These are phyloP conservation scores for Spizellomyces sp. DNA, from an alignment of 192 early-diverging fungal species.

Conservation along the genomic window DNA sequence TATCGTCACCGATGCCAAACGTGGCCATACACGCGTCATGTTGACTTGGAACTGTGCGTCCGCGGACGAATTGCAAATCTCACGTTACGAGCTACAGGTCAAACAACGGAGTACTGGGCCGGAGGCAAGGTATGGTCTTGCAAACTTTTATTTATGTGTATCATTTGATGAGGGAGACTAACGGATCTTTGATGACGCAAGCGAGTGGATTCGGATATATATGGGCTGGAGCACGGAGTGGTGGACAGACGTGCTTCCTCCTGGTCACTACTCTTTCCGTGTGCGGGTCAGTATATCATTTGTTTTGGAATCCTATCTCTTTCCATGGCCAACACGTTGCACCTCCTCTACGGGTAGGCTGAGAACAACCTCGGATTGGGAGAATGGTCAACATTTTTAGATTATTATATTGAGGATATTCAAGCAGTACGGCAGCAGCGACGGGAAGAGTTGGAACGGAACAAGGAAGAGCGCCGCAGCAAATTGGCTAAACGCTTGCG, in stretches of 20 bases:
- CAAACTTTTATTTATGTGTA: not conserved
- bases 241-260: conserved; percentile 25
- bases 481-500: conserved; percentile 12
- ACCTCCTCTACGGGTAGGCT: not conserved
- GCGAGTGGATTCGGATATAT: conserved; percentile 25
- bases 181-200: not conserved
- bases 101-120: conserved; percentile 16
- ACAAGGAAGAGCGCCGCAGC: conserved; percentile 23
- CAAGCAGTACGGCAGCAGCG: conserved; percentile 21
- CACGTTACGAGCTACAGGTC: conserved; percentile 32
- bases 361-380: conserved; percentile 30
- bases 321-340: not conserved
- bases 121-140: conserved; percentile 13
- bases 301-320: too few relatives aligned
- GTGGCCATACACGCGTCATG: conserved; percentile 18
- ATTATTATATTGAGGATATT: conserved; percentile 31
- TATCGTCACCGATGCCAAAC: conserved; percentile 18
- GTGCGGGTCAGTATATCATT: not conserved
- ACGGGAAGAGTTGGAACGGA: conserved; percentile 24
- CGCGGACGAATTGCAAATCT: conserved; percentile 32
- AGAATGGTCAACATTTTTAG: conserved; percentile 31
- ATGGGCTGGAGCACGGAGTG: conserved; percentile 26
- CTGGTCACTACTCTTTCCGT: conserved; percentile 33
- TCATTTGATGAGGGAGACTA: not conserved
- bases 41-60: conserved; percentile 28